Evolutionary conservation across 2,329 filamentous ascomycete genomes (phyloP).

Genomic region (Pseudocercospora eumusae): DNA sequence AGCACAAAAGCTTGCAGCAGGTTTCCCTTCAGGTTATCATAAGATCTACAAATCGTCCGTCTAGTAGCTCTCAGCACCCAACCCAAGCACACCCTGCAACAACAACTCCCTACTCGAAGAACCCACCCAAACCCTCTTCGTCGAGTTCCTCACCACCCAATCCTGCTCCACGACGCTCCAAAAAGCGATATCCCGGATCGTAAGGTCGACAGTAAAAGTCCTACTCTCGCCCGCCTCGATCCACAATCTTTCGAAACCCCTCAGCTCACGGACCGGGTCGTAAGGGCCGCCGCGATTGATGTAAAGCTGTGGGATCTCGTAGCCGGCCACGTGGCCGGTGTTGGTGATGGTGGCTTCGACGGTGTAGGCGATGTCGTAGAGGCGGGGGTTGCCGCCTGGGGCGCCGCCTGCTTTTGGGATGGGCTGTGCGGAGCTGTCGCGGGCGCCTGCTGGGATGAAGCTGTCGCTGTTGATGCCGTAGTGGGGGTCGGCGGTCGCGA

Average conservation of each 20-base stretch:
- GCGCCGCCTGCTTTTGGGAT: constrained; percentile 64
- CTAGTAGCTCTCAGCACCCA: background rate
- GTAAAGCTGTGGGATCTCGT: constrained; percentile 56
- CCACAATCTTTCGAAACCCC: constrained; percentile 40
- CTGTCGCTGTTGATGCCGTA: constrained; percentile 57
- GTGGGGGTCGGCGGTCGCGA: constrained; percentile 57
- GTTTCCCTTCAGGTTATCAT: too few species aligned
- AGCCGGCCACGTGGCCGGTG: constrained; percentile 51
- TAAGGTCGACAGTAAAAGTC: constrained; percentile 42
- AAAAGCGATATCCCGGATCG: constrained; percentile 50
- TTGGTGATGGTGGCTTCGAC: constrained; percentile 66
- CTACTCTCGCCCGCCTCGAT: constrained; percentile 36
- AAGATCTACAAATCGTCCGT: background rate
- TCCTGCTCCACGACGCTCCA: constrained; percentile 54
- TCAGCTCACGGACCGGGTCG: constrained; percentile 41
- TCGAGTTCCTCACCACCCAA: constrained; percentile 58
- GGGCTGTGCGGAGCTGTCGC: constrained; percentile 58
- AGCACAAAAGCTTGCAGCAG: too few species aligned
- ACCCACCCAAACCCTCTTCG: constrained; percentile 61
- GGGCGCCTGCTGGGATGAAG: constrained; percentile 62
- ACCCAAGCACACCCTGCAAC: constrained; percentile 21
- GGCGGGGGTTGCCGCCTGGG: constrained; percentile 59
- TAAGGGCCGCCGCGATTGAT: constrained; percentile 56
- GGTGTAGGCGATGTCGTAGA: constrained; percentile 69
- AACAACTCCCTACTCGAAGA: constrained; percentile 58